These are phyloP conservation scores for Scutellaria galericulata DNA, from an alignment of 257 asterid genomes.

Conservation along the genomic window DNA sequence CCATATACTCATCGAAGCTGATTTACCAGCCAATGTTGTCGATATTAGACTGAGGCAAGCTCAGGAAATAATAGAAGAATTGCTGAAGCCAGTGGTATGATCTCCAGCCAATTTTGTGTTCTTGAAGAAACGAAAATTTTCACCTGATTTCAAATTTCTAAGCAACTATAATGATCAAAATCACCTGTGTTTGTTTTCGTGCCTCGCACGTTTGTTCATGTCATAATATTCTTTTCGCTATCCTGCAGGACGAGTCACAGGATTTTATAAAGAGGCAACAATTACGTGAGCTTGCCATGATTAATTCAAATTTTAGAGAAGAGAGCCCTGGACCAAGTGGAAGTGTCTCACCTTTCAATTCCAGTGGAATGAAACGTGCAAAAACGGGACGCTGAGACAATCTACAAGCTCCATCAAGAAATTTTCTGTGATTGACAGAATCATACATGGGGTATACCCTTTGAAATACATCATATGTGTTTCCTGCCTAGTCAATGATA, in stretches of 20 bases:
- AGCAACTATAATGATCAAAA: constrained; percentile 36
- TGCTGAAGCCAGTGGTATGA: constrained; percentile 93
- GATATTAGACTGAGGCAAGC: constrained; percentile 90
- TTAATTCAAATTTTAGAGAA: constrained; percentile 91
- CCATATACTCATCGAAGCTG: constrained; percentile 91
- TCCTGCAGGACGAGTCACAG: constrained; percentile 85
- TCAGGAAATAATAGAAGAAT: constrained; percentile 83
- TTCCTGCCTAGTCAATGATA: constrained; percentile 5
- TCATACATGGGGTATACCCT: constrained; percentile 28
- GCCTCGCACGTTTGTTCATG: constrained; percentile 35
- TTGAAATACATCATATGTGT: constrained; percentile 27
- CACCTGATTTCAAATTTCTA: neutral
- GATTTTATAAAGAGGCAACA: constrained; percentile 94
- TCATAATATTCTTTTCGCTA: neutral
- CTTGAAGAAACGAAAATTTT: constrained; percentile 9
- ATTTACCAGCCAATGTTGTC: constrained; percentile 77
- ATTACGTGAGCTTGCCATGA: constrained; percentile 91
- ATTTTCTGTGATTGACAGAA: constrained; percentile 31
- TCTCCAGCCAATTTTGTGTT: constrained; percentile 23
- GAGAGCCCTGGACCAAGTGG: constrained; percentile 99
- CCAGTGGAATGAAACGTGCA: constrained; percentile 94
- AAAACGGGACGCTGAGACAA: constrained; percentile 81
- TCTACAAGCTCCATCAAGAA: constrained; percentile 25
- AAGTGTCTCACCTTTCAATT: constrained; percentile 89
- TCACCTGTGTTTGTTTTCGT: neutral